phyloP scores from a whole-genome alignment of 345 rosid genomes.

The Eucalyptus tenuipes region DNA sequence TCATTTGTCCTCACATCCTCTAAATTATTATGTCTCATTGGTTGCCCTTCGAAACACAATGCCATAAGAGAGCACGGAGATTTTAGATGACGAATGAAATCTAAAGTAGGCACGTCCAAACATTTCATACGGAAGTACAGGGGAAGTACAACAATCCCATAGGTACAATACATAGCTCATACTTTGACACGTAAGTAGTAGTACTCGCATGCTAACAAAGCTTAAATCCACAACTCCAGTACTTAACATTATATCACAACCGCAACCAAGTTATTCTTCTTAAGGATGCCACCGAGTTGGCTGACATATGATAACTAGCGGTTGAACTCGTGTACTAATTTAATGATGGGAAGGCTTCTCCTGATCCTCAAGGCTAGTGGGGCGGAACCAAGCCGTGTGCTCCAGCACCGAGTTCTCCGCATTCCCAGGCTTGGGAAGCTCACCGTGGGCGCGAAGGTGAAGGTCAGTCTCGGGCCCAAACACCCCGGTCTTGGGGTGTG shows the following conservation, averaged over 20 bases:
- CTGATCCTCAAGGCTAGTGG: conserved; percentile 75
- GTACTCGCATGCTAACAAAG: background rate
- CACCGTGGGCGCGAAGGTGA: background rate
- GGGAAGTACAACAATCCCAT: background rate
- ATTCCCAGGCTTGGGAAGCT: background rate
- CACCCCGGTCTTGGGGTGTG: conserved; percentile 85
- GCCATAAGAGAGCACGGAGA: background rate
- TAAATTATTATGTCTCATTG: background rate
- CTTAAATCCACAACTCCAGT: background rate
- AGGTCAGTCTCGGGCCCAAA: conserved; percentile 60
- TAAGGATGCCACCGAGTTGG: background rate
- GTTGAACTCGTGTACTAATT: background rate
- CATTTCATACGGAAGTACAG: background rate
- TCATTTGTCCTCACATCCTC: background rate
- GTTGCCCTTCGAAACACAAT: background rate
- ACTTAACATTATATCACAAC: background rate
- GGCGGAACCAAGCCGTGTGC: conserved; percentile 94
- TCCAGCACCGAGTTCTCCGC: conserved; percentile 27
- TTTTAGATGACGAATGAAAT: background rate
- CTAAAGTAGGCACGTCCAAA: background rate
- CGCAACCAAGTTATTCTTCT: background rate
- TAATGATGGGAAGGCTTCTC: conserved; percentile 44
- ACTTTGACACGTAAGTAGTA: background rate
- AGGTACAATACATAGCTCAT: background rate
- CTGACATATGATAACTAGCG: background rate